These are phyloP conservation scores for Candida boidinii DNA, from an alignment of 805 yeast species.

Conservation along the genomic window DNA sequence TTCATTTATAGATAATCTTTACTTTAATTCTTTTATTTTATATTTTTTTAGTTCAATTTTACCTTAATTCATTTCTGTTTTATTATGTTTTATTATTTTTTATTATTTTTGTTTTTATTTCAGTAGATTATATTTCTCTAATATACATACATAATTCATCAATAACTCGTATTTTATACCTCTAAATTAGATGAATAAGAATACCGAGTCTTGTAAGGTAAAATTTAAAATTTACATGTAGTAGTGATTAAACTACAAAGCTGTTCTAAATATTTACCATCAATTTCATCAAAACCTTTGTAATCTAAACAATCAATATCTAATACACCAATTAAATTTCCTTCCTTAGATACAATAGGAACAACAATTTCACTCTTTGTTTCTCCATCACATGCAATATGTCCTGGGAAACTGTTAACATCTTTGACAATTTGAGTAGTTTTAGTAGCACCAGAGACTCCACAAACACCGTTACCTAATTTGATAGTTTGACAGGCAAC, in stretches of 20 bases:
- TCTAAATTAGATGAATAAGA: no score
- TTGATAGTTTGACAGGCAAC: conserved; percentile 86
- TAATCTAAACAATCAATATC: conserved; percentile 72
- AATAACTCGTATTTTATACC: no score
- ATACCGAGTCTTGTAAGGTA: no score
- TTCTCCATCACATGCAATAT: conserved; percentile 95
- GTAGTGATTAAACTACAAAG: conserved; percentile 45
- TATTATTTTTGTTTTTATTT: no score
- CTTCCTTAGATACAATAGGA: conserved; percentile 48
- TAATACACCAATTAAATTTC: conserved; percentile 59
- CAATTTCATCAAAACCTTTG: conserved; percentile 61
- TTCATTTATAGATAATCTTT: no score
- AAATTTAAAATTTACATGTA: conserved; percentile 40
- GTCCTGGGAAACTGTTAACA: conserved; percentile 79
- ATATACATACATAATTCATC: no score
- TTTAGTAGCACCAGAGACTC: conserved; percentile 57
- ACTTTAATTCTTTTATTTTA: no score
- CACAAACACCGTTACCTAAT: conserved; percentile 88
- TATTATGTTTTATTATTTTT: no score
- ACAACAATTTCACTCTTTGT: conserved; percentile 91
- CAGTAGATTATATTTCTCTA: no score
- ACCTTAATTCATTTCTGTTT: no score
- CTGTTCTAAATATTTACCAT: conserved; percentile 47
- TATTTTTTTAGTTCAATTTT: no score
- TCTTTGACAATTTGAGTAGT: conserved; percentile 69